Evolutionary conservation across 2,329 filamentous ascomycete genomes (phyloP).

Genomic region (Colletotrichum tofieldiae): DNA sequence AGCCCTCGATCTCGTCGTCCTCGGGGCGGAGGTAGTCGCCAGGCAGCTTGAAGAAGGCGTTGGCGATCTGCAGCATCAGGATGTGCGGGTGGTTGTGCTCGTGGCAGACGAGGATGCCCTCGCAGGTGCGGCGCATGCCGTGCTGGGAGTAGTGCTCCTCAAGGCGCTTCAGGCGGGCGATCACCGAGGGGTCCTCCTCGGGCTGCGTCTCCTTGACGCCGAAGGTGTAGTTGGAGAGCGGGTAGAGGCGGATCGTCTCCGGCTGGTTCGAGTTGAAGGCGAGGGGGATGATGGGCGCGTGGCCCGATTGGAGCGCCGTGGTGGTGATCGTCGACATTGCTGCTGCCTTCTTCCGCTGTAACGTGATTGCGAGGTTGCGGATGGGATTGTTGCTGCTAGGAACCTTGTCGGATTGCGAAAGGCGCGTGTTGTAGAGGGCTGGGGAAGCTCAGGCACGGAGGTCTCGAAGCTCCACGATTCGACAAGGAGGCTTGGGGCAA

Average conservation of each 20-base stretch:
- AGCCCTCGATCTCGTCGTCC: conserved; percentile 94
- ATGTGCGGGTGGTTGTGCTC: conserved; percentile 99
- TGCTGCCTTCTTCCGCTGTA: conserved; percentile 40
- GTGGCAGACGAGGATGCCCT: conserved; percentile 97
- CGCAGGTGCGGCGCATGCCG: conserved; percentile 97
- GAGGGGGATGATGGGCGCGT: conserved; percentile 84
- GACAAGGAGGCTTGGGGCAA: not conserved
- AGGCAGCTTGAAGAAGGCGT: conserved; percentile 99
- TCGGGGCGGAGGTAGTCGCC: conserved; percentile 93
- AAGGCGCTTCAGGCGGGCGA: conserved; percentile 92
- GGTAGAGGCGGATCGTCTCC: conserved; percentile 90
- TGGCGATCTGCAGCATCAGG: conserved; percentile 98
- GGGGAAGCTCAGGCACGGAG: conserved; percentile 15
- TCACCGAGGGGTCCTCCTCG: conserved; percentile 96
- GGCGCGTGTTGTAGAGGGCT: conserved; percentile 24
- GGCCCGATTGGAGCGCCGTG: conserved; percentile 81
- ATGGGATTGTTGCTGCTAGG: not conserved
- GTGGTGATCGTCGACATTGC: conserved; percentile 89
- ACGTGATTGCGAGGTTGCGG: not conserved
- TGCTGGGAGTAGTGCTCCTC: conserved; percentile 94
- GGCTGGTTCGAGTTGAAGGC: conserved; percentile 93
- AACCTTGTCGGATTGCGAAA: not conserved
- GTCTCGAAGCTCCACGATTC: conserved; percentile 24
- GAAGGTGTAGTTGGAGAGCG: conserved; percentile 98
- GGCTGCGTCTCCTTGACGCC: conserved; percentile 98